These are phyloP conservation scores for Microdochium bolleyi DNA, from an alignment of 2,329 filamentous ascomycete genomes.

Conservation along the genomic window DNA sequence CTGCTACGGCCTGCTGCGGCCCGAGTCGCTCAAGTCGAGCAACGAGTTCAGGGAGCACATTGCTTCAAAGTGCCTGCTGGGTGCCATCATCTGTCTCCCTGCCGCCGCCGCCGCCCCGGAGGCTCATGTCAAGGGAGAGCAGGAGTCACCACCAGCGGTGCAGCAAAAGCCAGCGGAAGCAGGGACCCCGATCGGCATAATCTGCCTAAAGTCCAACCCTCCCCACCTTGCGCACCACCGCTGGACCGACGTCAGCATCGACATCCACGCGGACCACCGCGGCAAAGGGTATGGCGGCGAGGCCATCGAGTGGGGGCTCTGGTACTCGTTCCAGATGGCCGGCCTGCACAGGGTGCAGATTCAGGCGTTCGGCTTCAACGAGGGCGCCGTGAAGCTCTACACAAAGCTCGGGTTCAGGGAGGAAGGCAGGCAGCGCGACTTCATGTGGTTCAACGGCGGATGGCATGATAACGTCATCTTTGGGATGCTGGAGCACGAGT, in stretches of 20 bases:
- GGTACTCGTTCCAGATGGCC: conserved; percentile 23
- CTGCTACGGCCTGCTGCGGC: conserved; percentile 18
- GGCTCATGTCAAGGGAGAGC: background rate
- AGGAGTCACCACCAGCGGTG: conserved; percentile 3
- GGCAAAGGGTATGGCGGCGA: conserved; percentile 27
- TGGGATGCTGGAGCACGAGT: conserved; percentile 24
- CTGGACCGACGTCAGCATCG: conserved; percentile 24
- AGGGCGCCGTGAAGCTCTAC: conserved; percentile 21
- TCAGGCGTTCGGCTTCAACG: conserved; percentile 21
- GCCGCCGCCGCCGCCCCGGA: conserved; percentile 3
- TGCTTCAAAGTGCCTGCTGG: conserved; percentile 20
- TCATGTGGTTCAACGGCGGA: conserved; percentile 22
- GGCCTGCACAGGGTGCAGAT: conserved; percentile 26
- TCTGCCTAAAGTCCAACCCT: conserved; percentile 17
- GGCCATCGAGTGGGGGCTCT: conserved; percentile 25
- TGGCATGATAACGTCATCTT: conserved; percentile 25
- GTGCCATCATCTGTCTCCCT: conserved; percentile 26
- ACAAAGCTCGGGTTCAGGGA: conserved; percentile 22
- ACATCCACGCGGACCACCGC: conserved; percentile 16
- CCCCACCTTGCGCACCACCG: conserved; percentile 28
- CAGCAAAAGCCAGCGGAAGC: background rate
- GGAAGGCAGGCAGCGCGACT: conserved; percentile 23
- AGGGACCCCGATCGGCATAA: conserved; percentile 20
- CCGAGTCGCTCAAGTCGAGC: conserved; percentile 16
- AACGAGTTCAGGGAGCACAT: conserved; percentile 17